These are phyloP conservation scores for Cercospora sesami DNA, from an alignment of 2,329 filamentous ascomycete species.

Conservation along the genomic window DNA sequence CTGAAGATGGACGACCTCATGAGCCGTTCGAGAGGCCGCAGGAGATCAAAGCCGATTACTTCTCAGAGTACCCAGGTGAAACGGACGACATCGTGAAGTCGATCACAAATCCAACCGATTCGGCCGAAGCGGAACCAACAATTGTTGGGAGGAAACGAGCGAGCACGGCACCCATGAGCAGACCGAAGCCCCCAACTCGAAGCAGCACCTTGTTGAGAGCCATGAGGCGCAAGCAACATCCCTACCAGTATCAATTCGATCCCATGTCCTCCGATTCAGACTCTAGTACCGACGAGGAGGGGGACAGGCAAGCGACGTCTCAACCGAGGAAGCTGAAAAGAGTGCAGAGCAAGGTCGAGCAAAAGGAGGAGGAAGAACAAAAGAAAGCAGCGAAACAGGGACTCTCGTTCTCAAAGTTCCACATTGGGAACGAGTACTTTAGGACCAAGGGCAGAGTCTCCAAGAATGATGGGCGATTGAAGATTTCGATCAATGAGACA, in stretches of 20 bases:
- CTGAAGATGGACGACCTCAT: constrained; percentile 4
- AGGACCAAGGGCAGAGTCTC: constrained; percentile 64
- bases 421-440: constrained; percentile 64
- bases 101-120: constrained; percentile 8
- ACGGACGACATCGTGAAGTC: constrained; percentile 14
- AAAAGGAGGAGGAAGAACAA: constrained; percentile 21
- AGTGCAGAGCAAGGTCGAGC: constrained; percentile 9
- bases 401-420: constrained; percentile 55
- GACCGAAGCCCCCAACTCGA: constrained; percentile 19
- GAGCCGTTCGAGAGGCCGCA: not conserved
- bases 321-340: constrained; percentile 2
- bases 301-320: constrained; percentile 20
- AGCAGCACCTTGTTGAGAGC: constrained; percentile 30
- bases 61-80: not conserved
- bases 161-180: constrained; percentile 23
- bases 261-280: constrained; percentile 33
- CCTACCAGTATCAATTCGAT: constrained; percentile 35
- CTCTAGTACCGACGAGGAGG: constrained; percentile 36
- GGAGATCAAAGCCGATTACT: not conserved
- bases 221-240: constrained; percentile 24
- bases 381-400: constrained; percentile 22
- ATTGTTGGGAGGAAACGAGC: constrained; percentile 19
- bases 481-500: constrained; percentile 71
- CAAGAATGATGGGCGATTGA: constrained; percentile 68
- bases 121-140: constrained; percentile 3